These are phyloP conservation scores for Botrytis medusae DNA, from an alignment of 2,329 filamentous ascomycete species.

Conservation along the genomic window DNA sequence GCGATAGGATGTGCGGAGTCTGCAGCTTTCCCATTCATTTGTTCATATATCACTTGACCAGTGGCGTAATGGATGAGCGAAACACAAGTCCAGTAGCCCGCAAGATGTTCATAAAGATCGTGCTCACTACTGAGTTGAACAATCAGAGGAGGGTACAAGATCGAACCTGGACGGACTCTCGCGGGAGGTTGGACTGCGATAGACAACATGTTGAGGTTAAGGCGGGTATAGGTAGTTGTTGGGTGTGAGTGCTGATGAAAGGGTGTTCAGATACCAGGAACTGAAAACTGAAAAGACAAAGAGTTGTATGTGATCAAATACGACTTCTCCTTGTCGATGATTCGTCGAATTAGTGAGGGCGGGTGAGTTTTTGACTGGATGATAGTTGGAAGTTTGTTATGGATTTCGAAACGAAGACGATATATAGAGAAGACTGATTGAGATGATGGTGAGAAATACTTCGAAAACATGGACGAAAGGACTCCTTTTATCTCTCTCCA, in stretches of 20 bases:
- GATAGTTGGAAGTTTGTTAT: background rate
- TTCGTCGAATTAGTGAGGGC: background rate
- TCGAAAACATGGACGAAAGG: constrained; percentile 16
- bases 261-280: background rate
- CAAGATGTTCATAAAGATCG: constrained; percentile 34
- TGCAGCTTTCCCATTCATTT: constrained; percentile 33
- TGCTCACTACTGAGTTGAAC: constrained; percentile 33
- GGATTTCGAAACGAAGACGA: background rate
- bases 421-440: constrained; percentile 8
- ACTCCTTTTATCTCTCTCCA: constrained; percentile 20
- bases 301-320: background rate
- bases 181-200: constrained; percentile 37
- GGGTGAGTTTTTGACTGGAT: background rate
- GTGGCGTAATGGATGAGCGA: constrained; percentile 34
- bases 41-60: constrained; percentile 34
- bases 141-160: constrained; percentile 36
- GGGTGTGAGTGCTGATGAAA: background rate
- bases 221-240: background rate
- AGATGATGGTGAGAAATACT: constrained; percentile 10
- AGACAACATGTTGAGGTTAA: constrained; percentile 15
- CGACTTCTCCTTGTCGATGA: background rate
- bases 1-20: constrained; percentile 38
- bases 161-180: constrained; percentile 30
- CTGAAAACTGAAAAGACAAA: background rate
- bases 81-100: constrained; percentile 34